Conservation (phyloP, 305 asterid species). For the Fraxinus greggii region DNA sequence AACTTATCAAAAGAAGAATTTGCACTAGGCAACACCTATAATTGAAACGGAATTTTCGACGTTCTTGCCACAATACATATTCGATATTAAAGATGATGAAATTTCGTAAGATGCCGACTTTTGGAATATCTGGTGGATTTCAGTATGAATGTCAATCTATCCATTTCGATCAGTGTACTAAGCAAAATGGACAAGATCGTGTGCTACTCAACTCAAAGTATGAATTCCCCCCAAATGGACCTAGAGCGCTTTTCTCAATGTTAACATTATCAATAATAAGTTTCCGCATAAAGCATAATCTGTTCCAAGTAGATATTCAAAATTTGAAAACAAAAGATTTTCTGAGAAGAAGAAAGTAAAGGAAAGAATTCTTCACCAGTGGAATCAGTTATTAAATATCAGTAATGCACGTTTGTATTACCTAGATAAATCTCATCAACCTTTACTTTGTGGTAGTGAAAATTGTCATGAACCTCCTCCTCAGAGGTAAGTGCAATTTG, state of each 20-base stretch:
- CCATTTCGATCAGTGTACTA: background rate
- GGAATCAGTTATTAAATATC: background rate
- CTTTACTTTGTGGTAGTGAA: background rate
- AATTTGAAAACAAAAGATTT: background rate
- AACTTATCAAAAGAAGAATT: slow-evolving; percentile 23
- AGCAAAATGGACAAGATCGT: background rate
- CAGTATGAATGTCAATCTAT: background rate
- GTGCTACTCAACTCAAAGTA: background rate
- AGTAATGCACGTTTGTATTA: background rate
- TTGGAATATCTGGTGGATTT: background rate
- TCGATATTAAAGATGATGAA: slow-evolving; percentile 10
- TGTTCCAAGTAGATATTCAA: slow-evolving; percentile 6
- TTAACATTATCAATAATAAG: background rate
- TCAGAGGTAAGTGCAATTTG: background rate
- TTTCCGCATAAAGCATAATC: background rate
- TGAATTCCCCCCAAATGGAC: background rate
- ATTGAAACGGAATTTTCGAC: slow-evolving; percentile 12
- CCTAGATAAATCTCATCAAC: background rate
- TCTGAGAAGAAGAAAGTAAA: background rate
- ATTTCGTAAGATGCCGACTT: background rate
- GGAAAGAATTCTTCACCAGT: background rate
- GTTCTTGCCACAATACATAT: background rate
- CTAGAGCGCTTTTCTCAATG: background rate
- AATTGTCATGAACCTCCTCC: slow-evolving; percentile 8
- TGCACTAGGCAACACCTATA: slow-evolving; percentile 18